A percentile compares a stretch with the other conserved stretches of the same genome.
phyloP scores from a whole-genome alignment of 208 protist genomes.

The Wallacemonas sp. region DNA sequence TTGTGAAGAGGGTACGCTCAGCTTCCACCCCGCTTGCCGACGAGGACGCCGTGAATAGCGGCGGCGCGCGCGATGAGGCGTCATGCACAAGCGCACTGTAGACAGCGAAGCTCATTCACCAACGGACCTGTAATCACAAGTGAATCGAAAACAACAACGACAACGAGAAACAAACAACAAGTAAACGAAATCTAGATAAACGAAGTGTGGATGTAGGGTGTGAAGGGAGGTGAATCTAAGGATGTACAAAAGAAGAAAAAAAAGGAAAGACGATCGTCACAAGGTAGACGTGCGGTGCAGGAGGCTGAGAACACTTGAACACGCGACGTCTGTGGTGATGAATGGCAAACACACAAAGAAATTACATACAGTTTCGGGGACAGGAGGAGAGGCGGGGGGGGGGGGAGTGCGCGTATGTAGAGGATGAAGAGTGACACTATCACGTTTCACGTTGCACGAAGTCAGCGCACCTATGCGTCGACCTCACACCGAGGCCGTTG shows the following conservation, averaged over 20 bases:
- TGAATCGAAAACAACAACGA: conserved; percentile 11
- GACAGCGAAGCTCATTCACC: neutral
- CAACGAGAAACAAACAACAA: neutral
- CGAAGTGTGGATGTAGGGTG: too few relatives aligned
- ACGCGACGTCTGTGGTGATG: too few relatives aligned
- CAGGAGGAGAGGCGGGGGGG: too few relatives aligned
- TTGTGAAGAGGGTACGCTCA: neutral
- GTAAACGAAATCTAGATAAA: neutral
- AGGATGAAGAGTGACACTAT: too few relatives aligned
- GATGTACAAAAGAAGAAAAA: conserved; percentile 12
- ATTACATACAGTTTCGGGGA: too few relatives aligned
- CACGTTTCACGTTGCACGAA: too few relatives aligned
- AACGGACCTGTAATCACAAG: neutral
- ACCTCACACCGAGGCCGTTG: too few relatives aligned
- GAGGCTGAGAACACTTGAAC: too few relatives aligned
- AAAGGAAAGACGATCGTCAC: neutral
- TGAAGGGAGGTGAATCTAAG: neutral
- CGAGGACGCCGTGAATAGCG: neutral
- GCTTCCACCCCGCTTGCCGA: neutral
- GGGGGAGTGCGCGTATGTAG: too few relatives aligned
- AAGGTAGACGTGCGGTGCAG: too few relatives aligned
- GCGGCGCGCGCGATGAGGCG: conserved; percentile 3
- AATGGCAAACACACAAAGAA: too few relatives aligned
- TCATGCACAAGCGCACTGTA: conserved; percentile 1
- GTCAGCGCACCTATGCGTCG: too few relatives aligned